Base-by-base conservation (phyloP, 2,329 filamentous ascomycete species). In the Purpureocillium takamizusanense region DNA sequence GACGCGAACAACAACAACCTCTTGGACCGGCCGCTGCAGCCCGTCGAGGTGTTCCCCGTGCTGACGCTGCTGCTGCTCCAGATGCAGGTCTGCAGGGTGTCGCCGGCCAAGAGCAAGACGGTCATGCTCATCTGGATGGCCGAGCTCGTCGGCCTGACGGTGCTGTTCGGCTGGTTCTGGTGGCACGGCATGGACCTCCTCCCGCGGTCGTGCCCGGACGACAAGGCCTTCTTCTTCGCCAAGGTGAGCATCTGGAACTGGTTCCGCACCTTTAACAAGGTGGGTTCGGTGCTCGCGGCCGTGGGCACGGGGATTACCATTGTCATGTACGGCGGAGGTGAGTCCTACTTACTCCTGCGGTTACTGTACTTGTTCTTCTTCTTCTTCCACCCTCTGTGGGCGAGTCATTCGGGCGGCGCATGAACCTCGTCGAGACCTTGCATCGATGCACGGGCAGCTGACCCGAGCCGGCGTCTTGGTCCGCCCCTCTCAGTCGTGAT, bases 141-240 rank as follows among this genome's bases (percentile, higher is more conserved):
- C 10, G 50, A 51, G 40, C 39, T 51, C 2, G 41, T 41, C 14
- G 47, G 41, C 2, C 35, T 52, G 13, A 38, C 45, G 12, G 37
- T 35, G 8, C 37, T 50, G 6, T 48, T 43, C n/a, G 39, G 41
- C 14, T 52, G 49, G 47, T 52, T 48, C 17, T 51, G 48, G 47
- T 51, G 48, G 49, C 38, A 46, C 15, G 49, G 47, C 21, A 48
- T 51, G 49, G 50, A 51, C 18, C 42, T 43, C 10, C 40, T 52
- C 31, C 41, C 37, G 4, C 36, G 42, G 2, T 38, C 41, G 4
- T 52, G 50, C 23, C 35, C 38, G 9, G 46, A 51, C 18, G 48
- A 51, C 43, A 48, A 50, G 28, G 47, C 47, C 18, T 55, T 54
- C 31, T 46, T 51, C 39, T 57, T 59, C 39, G 49, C 48, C 10